Conservation (phyloP, 345 rosid genomes). For the Arabidopsis suecica region DNA sequence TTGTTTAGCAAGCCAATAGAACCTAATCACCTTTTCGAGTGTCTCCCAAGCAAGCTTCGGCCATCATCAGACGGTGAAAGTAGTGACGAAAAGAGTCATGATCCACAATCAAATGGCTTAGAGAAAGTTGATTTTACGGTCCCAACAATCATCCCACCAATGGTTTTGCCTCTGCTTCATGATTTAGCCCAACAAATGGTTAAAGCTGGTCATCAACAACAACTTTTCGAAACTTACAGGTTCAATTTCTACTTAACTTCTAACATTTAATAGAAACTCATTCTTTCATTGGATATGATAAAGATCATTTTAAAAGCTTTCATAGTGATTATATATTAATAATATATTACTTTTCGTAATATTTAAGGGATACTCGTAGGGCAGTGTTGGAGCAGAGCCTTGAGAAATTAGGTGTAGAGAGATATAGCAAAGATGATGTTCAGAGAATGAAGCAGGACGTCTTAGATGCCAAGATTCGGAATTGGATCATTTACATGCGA, state of each 20-base stretch:
- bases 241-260: slow-evolving; percentile 31
- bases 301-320: too few relatives aligned
- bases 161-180: slow-evolving; percentile 77
- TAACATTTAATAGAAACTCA: too few relatives aligned
- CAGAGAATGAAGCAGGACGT: slow-evolving; percentile 97
- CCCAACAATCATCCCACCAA: slow-evolving; percentile 76
- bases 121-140: slow-evolving; percentile 62
- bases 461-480: slow-evolving; percentile 88
- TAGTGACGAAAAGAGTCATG: slow-evolving; percentile 51
- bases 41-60: slow-evolving; percentile 79
- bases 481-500: slow-evolving; percentile 95
- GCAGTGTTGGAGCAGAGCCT: slow-evolving; percentile 87
- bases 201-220: slow-evolving; percentile 88
- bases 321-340: neutral
- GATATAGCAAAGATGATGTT: slow-evolving; percentile 86
- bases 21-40: slow-evolving; percentile 81
- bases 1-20: slow-evolving; percentile 87
- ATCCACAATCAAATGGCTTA: slow-evolving; percentile 53
- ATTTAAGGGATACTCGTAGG: slow-evolving; percentile 75
- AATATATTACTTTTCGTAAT: neutral
- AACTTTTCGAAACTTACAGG: slow-evolving; percentile 74
- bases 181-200: slow-evolving; percentile 81
- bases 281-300: neutral
- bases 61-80: slow-evolving; percentile 62
- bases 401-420: slow-evolving; percentile 89